A percentile compares a stretch with the other conserved stretches of the same genome.
These are phyloP conservation scores for Canna indica DNA, from an alignment of 176 grass and related monocot species.

Conservation along the genomic window DNA sequence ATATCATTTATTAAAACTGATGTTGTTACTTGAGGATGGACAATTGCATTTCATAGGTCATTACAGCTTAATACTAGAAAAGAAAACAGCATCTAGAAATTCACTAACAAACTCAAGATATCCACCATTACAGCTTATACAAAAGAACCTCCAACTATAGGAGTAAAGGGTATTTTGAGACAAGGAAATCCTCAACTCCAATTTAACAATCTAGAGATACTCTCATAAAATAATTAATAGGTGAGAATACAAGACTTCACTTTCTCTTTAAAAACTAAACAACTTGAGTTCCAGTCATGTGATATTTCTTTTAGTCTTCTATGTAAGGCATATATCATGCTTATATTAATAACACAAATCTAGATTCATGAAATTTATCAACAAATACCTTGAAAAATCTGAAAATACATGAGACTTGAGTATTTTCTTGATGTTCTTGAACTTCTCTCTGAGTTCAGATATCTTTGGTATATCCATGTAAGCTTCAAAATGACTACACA, in stretches of 20 bases:
- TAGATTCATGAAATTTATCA: constrained; percentile 14
- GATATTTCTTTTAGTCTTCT: background rate
- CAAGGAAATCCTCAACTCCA: background rate
- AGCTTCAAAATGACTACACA: constrained; percentile 98
- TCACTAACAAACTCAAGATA: no score
- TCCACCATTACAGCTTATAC: no score
- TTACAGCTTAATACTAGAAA: no score
- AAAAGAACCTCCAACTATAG: no score
- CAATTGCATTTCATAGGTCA: no score
- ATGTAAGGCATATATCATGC: background rate
- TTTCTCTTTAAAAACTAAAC: background rate
- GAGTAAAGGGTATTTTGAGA: background rate
- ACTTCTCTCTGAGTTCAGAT: constrained; percentile 94
- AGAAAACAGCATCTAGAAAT: no score
- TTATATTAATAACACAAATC: background rate
- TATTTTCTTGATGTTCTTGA: constrained; percentile 99
- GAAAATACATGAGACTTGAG: constrained; percentile 98
- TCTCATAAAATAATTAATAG: background rate
- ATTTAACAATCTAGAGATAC: background rate
- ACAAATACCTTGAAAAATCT: constrained; percentile 80
- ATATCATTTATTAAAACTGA: no score
- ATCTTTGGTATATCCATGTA: constrained; percentile 97
- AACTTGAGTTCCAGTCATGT: background rate
- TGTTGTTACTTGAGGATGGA: no score
- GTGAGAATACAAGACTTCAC: background rate